Conservation (phyloP, 495 filamentous ascomycete species). For the Penicillium coffeae region DNA sequence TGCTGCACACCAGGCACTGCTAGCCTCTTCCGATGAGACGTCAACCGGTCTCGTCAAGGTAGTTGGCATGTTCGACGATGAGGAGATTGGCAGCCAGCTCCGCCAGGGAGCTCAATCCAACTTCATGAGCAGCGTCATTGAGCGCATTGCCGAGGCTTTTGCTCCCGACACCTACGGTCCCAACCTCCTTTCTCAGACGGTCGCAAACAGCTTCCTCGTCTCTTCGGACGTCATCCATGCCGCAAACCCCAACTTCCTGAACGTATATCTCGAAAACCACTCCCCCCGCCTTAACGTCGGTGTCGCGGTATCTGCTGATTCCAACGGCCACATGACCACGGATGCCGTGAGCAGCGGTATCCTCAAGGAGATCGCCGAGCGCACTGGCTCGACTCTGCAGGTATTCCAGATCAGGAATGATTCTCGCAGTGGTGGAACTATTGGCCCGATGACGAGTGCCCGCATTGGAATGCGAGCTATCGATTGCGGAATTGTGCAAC, state of each 20-base stretch:
- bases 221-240: constrained; percentile 93
- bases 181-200: constrained; percentile 73
- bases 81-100: constrained; percentile 88
- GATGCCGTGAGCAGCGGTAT: constrained; percentile 77
- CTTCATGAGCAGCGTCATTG: constrained; percentile 74
- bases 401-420: constrained; percentile 96
- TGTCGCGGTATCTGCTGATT: constrained; percentile 76
- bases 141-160: constrained; percentile 75
- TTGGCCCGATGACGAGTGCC: constrained; percentile 85
- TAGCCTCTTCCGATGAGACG: constrained; percentile 56
- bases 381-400: constrained; percentile 66
- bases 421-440: constrained; percentile 79
- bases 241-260: constrained; percentile 88
- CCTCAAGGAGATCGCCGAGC: constrained; percentile 68
- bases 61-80: constrained; percentile 89
- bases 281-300: constrained; percentile 87
- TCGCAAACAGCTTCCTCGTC: constrained; percentile 88
- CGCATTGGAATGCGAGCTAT: constrained; percentile 80
- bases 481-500: constrained; percentile 87
- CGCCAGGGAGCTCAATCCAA: constrained; percentile 89
- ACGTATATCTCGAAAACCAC: constrained; percentile 78
- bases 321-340: constrained; percentile 90
- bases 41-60: constrained; percentile 66
- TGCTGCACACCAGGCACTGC: constrained; percentile 80
- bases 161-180: constrained; percentile 49